Base-by-base conservation (phyloP, 2,329 filamentous ascomycete species). In the Lithohypha guttulata region DNA sequence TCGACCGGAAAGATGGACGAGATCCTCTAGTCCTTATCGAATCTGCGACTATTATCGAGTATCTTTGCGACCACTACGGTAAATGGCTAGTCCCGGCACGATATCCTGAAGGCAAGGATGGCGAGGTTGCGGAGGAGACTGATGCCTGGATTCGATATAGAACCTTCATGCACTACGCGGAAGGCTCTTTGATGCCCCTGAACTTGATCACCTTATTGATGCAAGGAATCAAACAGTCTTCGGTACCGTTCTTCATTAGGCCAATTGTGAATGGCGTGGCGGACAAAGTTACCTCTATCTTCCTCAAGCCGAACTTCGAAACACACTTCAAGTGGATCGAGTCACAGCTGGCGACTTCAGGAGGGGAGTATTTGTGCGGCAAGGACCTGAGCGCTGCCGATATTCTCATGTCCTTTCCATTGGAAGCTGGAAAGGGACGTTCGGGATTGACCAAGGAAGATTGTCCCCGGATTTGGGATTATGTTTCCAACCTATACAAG, bases 161-260 rank as follows among this genome's bases (percentile, higher is more conserved):
- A 54, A 83, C 84, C 56, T 76, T 75, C 49, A 74, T 94, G 69
- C 81, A 94, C 57, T 95, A 87, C 59, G 70, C 75, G 4, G 89
- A 95, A 62, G 89, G 87, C 8, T 84, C 75, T 44, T 62, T 95
- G 45, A 91, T 93, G 79, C 72, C 76, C 0, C 65, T 77, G 33
- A 58, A 91, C 46, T 9, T 39, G 18, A 23, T 30, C 13, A 30
- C 26, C 4, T 11, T 34, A 4, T n/a, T 41, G 3, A 19, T 42
- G 23, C 13, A 28, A 6, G 65, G 50, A 30, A 61, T 77, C 45
- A 63, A 65, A 45, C 63, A 62, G 15, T 62, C 71, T 0, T 67
- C 73, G 0, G 68, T 79, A 0, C 78, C 78, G 0, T 83, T 82
- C 66, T 81, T 83, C 63, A 63, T 83, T 53, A 77, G 72, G 47